Base-by-base conservation (phyloP, 108 stramenopile genomes). In the Fragilaria radians region DNA sequence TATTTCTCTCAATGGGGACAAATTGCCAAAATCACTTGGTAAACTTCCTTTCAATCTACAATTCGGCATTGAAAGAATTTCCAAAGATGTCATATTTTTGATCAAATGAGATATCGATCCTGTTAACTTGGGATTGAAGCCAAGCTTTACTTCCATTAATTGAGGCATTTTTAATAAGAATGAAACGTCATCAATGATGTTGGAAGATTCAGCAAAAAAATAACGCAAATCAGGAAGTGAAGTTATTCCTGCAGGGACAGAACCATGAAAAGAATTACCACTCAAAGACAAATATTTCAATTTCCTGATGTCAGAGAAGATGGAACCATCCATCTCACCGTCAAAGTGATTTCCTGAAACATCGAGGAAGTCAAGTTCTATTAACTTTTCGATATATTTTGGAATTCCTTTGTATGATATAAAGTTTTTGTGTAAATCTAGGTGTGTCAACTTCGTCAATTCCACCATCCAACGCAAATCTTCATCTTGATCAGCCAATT, bases 91-190 rank as follows among this genome's bases (percentile, higher is more conserved):
- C 3, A 45, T 32, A n/a, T 55, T 11, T 21, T 45, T 54, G 1
- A 80, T 32, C 7, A 27, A 19, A 5, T 66, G 28, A 4, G 78
- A 74, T 14, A 80, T 57, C 18, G 67, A 51, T 19, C 78, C 78
- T 23, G 3, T 29, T 7, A 80, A 17, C 19, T 4, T 4, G 9
- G 70, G 70, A 62, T 75, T 80, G 21, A 59, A 34, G 36, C 67
- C 78, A 19, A 80, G 18, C 78, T 71, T 73, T 5, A 75, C 22
- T 53, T 80, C 78, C 1, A 29, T 52, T 27, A 63, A 50, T 33
- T 59, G 49, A 4, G 61, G 61, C 59, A 66, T 68, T 3, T 27
- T 0, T 0, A 54, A 31, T 14, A 77, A 32, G 53, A 64, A 66
- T 1, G 48, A 47, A 25, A 77, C 26, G 27, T 61, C 56, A 25